These are phyloP conservation scores for Nitzschia palea DNA, from an alignment of 108 stramenopile species.

Conservation along the genomic window DNA sequence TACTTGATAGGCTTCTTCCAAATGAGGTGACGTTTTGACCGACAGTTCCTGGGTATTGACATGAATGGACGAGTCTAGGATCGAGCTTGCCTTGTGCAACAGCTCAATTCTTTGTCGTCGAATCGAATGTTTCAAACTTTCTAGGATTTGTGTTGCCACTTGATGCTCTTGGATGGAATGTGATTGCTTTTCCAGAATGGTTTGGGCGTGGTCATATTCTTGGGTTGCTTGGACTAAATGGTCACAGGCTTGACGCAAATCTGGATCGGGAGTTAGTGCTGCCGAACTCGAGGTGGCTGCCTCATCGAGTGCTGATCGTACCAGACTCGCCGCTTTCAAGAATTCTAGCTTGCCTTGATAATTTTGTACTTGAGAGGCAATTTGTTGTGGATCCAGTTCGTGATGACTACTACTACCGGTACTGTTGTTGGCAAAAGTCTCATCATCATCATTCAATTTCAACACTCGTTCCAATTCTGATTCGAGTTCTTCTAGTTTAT, in stretches of 20 bases:
- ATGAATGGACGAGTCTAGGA: slow-evolving; percentile 34
- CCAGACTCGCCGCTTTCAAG: slow-evolving; percentile 49
- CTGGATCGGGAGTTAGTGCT: slow-evolving; percentile 15
- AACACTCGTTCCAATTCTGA: slow-evolving; percentile 27
- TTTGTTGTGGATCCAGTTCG: neutral
- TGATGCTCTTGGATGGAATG: slow-evolving; percentile 10
- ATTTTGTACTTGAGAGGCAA: slow-evolving; percentile 1
- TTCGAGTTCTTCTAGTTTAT: slow-evolving; percentile 47
- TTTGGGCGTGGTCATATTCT: slow-evolving; percentile 24
- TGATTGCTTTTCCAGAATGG: neutral
- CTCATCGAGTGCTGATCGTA: slow-evolving; percentile 40
- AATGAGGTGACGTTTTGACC: slow-evolving; percentile 27
- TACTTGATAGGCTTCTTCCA: slow-evolving; percentile 37
- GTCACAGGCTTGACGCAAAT: slow-evolving; percentile 28
- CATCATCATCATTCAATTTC: neutral
- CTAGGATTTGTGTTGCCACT: slow-evolving; percentile 30
- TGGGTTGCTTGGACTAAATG: slow-evolving; percentile 29
- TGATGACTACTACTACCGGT: neutral
- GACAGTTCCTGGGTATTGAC: slow-evolving; percentile 22
- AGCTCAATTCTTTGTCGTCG: slow-evolving; percentile 48
- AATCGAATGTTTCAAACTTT: slow-evolving; percentile 26
- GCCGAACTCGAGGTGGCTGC: slow-evolving; percentile 22
- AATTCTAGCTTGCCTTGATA: slow-evolving; percentile 31
- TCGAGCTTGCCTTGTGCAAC: slow-evolving; percentile 22
- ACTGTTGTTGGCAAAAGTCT: neutral